A percentile compares a stretch with the other conserved stretches of the same genome.
Conservation (phyloP, 441 rosid species). For the Croton setiger region DNA sequence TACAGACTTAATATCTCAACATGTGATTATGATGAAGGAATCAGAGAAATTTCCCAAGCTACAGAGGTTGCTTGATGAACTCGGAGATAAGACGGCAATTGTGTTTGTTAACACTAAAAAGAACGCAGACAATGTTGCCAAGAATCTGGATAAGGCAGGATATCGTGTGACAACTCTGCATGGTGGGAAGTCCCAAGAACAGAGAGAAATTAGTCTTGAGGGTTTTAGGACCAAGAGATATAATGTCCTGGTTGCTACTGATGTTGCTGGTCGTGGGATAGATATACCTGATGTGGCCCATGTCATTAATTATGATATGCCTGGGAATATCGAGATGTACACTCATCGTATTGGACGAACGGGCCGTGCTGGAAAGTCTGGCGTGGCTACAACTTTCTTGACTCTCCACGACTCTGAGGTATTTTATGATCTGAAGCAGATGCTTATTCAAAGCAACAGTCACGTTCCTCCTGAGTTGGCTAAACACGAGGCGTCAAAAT, state of each 20-base stretch:
- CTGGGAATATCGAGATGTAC: slow-evolving; percentile 78
- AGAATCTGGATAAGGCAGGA: slow-evolving; percentile 82
- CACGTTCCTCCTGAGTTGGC: slow-evolving; percentile 85
- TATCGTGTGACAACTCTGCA: slow-evolving; percentile 91
- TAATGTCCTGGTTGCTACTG: slow-evolving; percentile 91
- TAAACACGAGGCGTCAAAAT: slow-evolving; percentile 83
- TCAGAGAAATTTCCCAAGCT: slow-evolving; percentile 67
- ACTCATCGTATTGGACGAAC: slow-evolving; percentile 96
- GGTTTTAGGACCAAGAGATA: slow-evolving; percentile 83
- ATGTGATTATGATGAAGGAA: slow-evolving; percentile 74
- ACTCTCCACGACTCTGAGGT: slow-evolving; percentile 67
- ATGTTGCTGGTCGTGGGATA: slow-evolving; percentile 92
- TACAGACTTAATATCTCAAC: slow-evolving; percentile 81
- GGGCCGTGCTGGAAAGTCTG: slow-evolving; percentile 95
- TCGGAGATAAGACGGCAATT: slow-evolving; percentile 79
- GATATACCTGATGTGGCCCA: slow-evolving; percentile 95
- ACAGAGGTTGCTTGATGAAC: slow-evolving; percentile 76
- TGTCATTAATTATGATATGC: slow-evolving; percentile 92
- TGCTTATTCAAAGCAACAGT: slow-evolving; percentile 84
- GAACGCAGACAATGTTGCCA: slow-evolving; percentile 59
- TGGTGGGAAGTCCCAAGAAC: slow-evolving; percentile 96
- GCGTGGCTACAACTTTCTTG: slow-evolving; percentile 87
- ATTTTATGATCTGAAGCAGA: slow-evolving; percentile 84
- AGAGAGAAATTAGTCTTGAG: slow-evolving; percentile 85
- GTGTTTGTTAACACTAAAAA: slow-evolving; percentile 94